phyloP scores from a whole-genome alignment of 176 grass and related monocot genomes.

The Triticum timopheevii region DNA sequence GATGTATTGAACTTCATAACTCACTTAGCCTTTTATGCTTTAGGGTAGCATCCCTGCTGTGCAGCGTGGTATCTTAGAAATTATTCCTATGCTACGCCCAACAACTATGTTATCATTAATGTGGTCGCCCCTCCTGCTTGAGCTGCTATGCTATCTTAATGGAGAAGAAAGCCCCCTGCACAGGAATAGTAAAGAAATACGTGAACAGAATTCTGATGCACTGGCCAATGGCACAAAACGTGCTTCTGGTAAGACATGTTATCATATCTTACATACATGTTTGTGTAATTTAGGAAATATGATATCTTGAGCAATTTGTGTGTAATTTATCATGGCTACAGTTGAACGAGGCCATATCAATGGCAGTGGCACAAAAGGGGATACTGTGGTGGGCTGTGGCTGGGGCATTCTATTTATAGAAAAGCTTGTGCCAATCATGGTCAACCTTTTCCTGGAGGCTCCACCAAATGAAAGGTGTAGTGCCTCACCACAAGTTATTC shows the following conservation, averaged over 20 bases:
- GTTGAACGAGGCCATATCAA: conserved; percentile 44
- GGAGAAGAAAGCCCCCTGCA: conserved; percentile 54
- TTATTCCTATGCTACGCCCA: conserved; percentile 81
- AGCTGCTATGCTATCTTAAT: conserved; percentile 83
- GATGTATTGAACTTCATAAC: conserved; percentile 16
- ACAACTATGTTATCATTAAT: conserved; percentile 62
- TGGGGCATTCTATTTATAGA: conserved; percentile 82
- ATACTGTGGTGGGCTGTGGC: conserved; percentile 42
- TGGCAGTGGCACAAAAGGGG: conserved; percentile 38
- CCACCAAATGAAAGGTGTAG: conserved; percentile 77
- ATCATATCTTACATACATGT: conserved; percentile 9
- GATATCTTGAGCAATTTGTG: conserved; percentile 24
- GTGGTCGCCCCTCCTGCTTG: conserved; percentile 76
- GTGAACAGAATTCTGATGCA: conserved; percentile 34
- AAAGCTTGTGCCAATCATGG: conserved; percentile 90
- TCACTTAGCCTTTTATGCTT: conserved; percentile 39
- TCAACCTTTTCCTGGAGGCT: conserved; percentile 82
- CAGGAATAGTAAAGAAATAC: conserved; percentile 47
- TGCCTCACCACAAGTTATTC: conserved; percentile 74
- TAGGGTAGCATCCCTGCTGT: conserved; percentile 76
- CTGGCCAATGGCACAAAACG: conserved; percentile 26
- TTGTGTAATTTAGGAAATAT: conserved; percentile 27
- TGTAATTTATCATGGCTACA: conserved; percentile 34
- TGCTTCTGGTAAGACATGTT: conserved; percentile 40
- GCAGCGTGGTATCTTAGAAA: conserved; percentile 81